Conservation (phyloP, 2,329 filamentous ascomycete genomes). For the Meredithiella fracta region DNA sequence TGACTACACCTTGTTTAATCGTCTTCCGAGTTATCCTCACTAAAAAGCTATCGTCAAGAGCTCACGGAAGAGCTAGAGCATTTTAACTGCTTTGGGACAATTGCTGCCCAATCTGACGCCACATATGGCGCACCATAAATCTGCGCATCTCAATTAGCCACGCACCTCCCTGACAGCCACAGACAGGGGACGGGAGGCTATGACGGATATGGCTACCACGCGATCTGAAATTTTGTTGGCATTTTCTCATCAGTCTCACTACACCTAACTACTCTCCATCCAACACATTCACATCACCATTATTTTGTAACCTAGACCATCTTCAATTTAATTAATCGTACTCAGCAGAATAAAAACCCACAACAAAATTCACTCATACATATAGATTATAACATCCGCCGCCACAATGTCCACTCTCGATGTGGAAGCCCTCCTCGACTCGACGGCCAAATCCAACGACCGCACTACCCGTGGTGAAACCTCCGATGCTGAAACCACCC, state of each 20-base stretch:
- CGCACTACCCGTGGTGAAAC: conserved; percentile 26
- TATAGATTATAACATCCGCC: background rate
- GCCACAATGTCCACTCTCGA: conserved; percentile 38
- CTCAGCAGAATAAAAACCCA: background rate
- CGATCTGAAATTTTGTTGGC: conserved; percentile 4
- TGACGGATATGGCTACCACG: conserved; percentile 1
- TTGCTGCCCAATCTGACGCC: background rate
- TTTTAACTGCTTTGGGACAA: conserved; percentile 4
- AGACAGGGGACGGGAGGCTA: background rate
- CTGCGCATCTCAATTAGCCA: conserved; percentile 1
- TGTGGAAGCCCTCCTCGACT: conserved; percentile 82
- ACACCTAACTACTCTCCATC: background rate
- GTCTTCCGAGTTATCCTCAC: too few species aligned
- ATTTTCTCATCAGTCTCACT: background rate
- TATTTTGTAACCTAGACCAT: background rate
- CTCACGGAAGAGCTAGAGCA: background rate
- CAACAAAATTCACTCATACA: background rate
- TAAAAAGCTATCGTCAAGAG: background rate
- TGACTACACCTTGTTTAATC: too few species aligned
- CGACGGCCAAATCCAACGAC: conserved; percentile 49
- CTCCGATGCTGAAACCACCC: conserved; percentile 40
- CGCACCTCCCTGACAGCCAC: background rate
- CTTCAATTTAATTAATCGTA: background rate
- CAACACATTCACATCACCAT: background rate
- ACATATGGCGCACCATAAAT: background rate